phyloP scores from a whole-genome alignment of 2,329 filamentous ascomycete species.

The Colletotrichum sp. region DNA sequence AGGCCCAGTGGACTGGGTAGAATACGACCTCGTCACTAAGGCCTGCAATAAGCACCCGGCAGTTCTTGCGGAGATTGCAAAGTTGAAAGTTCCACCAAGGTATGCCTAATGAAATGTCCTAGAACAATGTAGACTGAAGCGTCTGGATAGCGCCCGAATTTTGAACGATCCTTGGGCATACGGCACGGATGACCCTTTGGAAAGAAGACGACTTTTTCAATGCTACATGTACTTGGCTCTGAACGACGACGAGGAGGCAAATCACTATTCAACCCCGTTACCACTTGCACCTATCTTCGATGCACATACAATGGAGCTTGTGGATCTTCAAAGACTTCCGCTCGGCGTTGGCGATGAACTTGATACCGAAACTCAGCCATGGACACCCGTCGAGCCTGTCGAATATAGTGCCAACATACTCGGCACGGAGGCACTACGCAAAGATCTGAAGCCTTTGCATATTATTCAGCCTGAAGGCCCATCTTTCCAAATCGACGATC shows the following conservation, averaged over 20 bases:
- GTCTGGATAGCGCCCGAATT: neutral
- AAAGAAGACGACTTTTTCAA: neutral
- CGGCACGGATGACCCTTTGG: neutral
- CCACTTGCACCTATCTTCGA: constrained; percentile 71
- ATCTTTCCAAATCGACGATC: constrained; percentile 40
- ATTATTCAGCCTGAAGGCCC: constrained; percentile 40
- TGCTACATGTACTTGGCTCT: constrained; percentile 51
- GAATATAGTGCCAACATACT: constrained; percentile 67
- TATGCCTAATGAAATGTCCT: constrained; percentile 34
- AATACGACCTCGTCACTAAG: constrained; percentile 63
- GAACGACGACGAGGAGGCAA: constrained; percentile 59
- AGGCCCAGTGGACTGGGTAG: constrained; percentile 27
- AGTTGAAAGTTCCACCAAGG: constrained; percentile 20
- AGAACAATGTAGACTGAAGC: neutral
- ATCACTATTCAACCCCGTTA: constrained; percentile 70
- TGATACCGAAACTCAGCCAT: constrained; percentile 54
- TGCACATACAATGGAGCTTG: constrained; percentile 64
- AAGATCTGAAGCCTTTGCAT: constrained; percentile 36
- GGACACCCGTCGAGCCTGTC: constrained; percentile 59
- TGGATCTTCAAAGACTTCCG: constrained; percentile 72
- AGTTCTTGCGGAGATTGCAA: neutral
- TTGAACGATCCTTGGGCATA: constrained; percentile 39
- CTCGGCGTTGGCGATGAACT: constrained; percentile 67
- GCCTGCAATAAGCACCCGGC: constrained; percentile 45
- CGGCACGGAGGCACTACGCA: constrained; percentile 50